Percentiles rank a stretch among this genome's conserved stretches.
Evolutionary conservation across 1,284 basidiomycete species (phyloP).

Genomic region (Mycosarcoma maydis): DNA sequence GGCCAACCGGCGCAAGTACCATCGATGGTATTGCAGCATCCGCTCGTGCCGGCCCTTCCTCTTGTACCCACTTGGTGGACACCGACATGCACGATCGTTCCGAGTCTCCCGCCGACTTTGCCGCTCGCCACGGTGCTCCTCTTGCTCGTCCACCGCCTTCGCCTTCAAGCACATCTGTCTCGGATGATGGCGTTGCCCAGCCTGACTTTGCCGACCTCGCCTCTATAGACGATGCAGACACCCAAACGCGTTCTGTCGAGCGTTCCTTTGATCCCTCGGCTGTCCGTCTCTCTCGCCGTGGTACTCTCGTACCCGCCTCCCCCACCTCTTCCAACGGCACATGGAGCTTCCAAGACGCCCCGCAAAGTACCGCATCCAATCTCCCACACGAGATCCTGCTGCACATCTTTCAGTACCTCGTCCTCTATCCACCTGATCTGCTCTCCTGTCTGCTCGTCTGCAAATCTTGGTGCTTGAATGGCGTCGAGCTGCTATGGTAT

Average conservation of each 20-base stretch:
- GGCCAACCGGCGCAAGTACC: background rate
- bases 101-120: slow-evolving; percentile 34
- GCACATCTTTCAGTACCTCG: slow-evolving; percentile 88
- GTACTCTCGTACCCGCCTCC: slow-evolving; percentile 41
- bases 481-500: slow-evolving; percentile 94
- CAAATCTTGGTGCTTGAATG: slow-evolving; percentile 92
- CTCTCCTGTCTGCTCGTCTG: slow-evolving; percentile 74
- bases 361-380: slow-evolving; percentile 41
- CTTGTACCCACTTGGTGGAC: slow-evolving; percentile 24
- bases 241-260: slow-evolving; percentile 7
- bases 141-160: slow-evolving; percentile 55
- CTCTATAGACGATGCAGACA: slow-evolving; percentile 29
- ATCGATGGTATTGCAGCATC: slow-evolving; percentile 3
- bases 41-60: slow-evolving; percentile 17
- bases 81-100: slow-evolving; percentile 37
- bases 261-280: slow-evolving; percentile 29
- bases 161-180: slow-evolving; percentile 59
- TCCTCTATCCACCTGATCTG: slow-evolving; percentile 78
- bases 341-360: slow-evolving; percentile 30
- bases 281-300: slow-evolving; percentile 35
- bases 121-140: slow-evolving; percentile 5
- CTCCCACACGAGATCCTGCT: slow-evolving; percentile 91
- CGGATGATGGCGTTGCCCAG: slow-evolving; percentile 53
- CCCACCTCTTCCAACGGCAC: slow-evolving; percentile 43
- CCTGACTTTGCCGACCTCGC: slow-evolving; percentile 54